Percentiles rank a stretch among this genome's conserved stretches.
Conservation (phyloP, 2,329 filamentous ascomycete species). For the Aspergillus phoenicis region DNA sequence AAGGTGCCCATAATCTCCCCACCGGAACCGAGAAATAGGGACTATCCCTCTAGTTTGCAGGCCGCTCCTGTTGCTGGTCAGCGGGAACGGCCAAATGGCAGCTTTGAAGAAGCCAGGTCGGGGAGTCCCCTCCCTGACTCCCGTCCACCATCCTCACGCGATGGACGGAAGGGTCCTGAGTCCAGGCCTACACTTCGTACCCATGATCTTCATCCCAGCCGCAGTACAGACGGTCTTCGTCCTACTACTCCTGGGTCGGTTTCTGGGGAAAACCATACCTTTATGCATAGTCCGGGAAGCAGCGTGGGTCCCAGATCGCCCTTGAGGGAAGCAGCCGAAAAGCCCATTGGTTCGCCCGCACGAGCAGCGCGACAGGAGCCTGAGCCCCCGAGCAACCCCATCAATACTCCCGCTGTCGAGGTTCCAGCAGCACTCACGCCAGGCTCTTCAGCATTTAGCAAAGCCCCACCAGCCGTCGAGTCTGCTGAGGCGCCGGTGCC, state of each 20-base stretch:
- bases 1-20: slow-evolving; percentile 18
- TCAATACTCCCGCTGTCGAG: slow-evolving; percentile 21
- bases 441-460: slow-evolving; percentile 20
- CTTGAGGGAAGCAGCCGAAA: slow-evolving; percentile 33
- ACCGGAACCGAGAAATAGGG: slow-evolving; percentile 29
- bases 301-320: slow-evolving; percentile 34
- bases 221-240: slow-evolving; percentile 31
- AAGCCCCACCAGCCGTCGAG: slow-evolving; percentile 12
- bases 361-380: slow-evolving; percentile 35
- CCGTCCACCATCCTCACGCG: slow-evolving; percentile 33
- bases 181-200: slow-evolving; percentile 23
- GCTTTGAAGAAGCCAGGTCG: slow-evolving; percentile 24
- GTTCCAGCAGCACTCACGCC: slow-evolving; percentile 27
- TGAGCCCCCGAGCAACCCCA: slow-evolving; percentile 26
- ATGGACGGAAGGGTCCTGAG: slow-evolving; percentile 27
- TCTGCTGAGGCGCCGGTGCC: slow-evolving; percentile 11
- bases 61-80: slow-evolving; percentile 14
- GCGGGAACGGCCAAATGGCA: slow-evolving; percentile 18
- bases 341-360: slow-evolving; percentile 39
- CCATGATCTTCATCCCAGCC: slow-evolving; percentile 23
- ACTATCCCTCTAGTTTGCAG: slow-evolving; percentile 21
- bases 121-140: slow-evolving; percentile 24
- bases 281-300: slow-evolving; percentile 25
- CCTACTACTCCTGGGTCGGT: slow-evolving; percentile 35
- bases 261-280: slow-evolving; percentile 25